These are phyloP conservation scores for Termitomyces sp. DNA, from an alignment of 768 basidiomycete species.

Conservation along the genomic window DNA sequence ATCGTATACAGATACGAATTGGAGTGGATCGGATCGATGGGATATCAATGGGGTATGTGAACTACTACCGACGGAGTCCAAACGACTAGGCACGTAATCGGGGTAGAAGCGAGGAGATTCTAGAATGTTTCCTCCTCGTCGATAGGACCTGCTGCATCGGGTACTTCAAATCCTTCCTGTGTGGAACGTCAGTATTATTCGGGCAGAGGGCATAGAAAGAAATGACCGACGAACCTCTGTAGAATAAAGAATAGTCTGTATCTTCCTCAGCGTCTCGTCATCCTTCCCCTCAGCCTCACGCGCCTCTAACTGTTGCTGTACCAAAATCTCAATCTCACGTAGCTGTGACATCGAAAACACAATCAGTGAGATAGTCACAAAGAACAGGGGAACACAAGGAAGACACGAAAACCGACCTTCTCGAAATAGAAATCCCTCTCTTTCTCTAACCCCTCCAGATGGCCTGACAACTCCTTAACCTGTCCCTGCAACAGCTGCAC, in stretches of 20 bases:
- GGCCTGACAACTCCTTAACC: constrained; percentile 72
- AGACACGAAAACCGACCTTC: constrained; percentile 54
- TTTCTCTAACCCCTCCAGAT: constrained; percentile 91
- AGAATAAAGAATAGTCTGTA: constrained; percentile 91
- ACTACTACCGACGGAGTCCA: not conserved
- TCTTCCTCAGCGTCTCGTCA: constrained; percentile 61
- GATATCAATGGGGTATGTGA: not conserved
- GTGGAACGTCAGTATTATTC: not conserved
- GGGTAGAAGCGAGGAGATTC: not conserved
- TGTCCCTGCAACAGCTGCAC: constrained; percentile 68
- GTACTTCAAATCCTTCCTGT: constrained; percentile 93
- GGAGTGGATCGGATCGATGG: not conserved
- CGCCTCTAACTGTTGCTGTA: constrained; percentile 70
- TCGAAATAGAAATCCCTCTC: constrained; percentile 98
- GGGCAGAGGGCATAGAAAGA: not conserved
- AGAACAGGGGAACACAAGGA: not conserved
- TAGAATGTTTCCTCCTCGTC: constrained; percentile 85
- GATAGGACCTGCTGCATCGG: constrained; percentile 46
- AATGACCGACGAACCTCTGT: constrained; percentile 62
- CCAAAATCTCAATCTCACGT: constrained; percentile 93
- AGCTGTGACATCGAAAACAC: constrained; percentile 43
- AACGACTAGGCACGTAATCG: not conserved
- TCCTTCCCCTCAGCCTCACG: constrained; percentile 53
- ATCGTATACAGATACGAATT: not conserved
- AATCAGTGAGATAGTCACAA: not conserved